phyloP scores from a whole-genome alignment of 208 protist species.

The Trypanosoma congolense region DNA sequence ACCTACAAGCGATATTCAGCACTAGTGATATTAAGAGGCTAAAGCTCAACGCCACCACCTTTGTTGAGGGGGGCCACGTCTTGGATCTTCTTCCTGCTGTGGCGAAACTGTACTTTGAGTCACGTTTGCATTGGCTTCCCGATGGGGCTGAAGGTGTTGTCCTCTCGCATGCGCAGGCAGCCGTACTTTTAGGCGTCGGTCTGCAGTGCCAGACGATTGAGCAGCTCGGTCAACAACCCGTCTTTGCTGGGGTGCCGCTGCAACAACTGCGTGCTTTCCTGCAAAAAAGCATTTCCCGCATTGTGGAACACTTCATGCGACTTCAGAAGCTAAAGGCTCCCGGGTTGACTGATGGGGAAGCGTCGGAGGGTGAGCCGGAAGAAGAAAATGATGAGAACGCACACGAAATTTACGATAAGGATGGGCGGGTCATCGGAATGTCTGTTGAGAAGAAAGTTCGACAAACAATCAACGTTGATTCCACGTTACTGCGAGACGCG shows the following conservation, averaged over 20 bases:
- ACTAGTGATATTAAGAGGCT: slow-evolving; percentile 93
- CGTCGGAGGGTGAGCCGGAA: slow-evolving; percentile 3
- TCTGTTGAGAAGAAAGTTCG: slow-evolving; percentile 56
- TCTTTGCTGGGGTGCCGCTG: slow-evolving; percentile 52
- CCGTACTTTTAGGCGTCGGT: slow-evolving; percentile 92
- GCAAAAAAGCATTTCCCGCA: slow-evolving; percentile 74
- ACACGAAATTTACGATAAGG: slow-evolving; percentile 57
- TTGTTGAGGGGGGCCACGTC: slow-evolving; percentile 95
- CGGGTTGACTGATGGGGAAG: slow-evolving; percentile 4
- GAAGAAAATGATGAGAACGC: slow-evolving; percentile 35
- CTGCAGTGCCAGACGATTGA: slow-evolving; percentile 88
- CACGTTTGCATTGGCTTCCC: slow-evolving; percentile 41
- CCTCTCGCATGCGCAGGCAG: slow-evolving; percentile 86
- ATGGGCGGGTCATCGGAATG: slow-evolving; percentile 69
- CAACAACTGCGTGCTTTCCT: slow-evolving; percentile 87
- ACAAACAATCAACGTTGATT: slow-evolving; percentile 50
- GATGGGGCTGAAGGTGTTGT: slow-evolving; percentile 77
- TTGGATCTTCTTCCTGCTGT: slow-evolving; percentile 94
- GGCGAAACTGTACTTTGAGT: slow-evolving; percentile 89
- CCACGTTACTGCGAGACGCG: slow-evolving; percentile 69
- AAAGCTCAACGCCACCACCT: slow-evolving; percentile 86
- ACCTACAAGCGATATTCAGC: slow-evolving; percentile 64
- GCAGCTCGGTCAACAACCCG: slow-evolving; percentile 41
- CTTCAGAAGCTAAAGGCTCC: slow-evolving; percentile 40
- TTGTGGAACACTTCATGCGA: slow-evolving; percentile 66